Conservation (phyloP, 441 rosid genomes). For the Macaranga tanarius region DNA sequence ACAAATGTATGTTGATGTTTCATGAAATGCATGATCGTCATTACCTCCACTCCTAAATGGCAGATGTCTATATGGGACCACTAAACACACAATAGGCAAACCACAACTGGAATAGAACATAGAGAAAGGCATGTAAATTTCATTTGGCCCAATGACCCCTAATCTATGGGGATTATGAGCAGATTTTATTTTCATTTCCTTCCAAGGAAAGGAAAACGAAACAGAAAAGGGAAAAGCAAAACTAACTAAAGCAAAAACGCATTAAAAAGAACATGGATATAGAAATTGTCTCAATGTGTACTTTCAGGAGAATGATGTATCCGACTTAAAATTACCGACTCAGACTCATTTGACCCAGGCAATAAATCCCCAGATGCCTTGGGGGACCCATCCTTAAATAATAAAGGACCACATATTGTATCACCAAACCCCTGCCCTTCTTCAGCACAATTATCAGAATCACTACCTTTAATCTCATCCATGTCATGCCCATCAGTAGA, state of each 20-base stretch:
- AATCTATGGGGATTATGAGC: slow-evolving; percentile 1
- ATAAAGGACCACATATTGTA: slow-evolving; percentile 39
- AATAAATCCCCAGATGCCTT: slow-evolving; percentile 49
- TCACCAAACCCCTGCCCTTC: slow-evolving; percentile 36
- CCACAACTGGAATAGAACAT: not conserved
- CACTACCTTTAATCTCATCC: slow-evolving; percentile 28
- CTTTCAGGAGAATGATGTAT: slow-evolving; percentile 97
- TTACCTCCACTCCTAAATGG: too few relatives aligned
- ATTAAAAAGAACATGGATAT: slow-evolving; percentile 21
- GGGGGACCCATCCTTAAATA: slow-evolving; percentile 46
- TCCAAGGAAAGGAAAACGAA: not conserved
- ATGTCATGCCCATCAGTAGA: slow-evolving; percentile 27
- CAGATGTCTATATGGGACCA: too few relatives aligned
- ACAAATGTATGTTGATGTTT: too few relatives aligned
- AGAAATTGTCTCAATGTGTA: slow-evolving; percentile 96
- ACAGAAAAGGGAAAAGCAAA: not conserved
- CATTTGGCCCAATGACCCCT: not conserved
- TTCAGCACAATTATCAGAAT: slow-evolving; percentile 18
- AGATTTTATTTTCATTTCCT: slow-evolving; percentile 15
- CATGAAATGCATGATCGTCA: too few relatives aligned
- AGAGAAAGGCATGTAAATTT: not conserved
- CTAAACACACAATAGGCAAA: too few relatives aligned
- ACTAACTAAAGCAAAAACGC: slow-evolving; percentile 12
- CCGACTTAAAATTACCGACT: slow-evolving; percentile 79
- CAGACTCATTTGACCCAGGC: slow-evolving; percentile 61